Base-by-base conservation (phyloP, 2,329 filamentous ascomycete species). In the Macroventuria anomochaeta region DNA sequence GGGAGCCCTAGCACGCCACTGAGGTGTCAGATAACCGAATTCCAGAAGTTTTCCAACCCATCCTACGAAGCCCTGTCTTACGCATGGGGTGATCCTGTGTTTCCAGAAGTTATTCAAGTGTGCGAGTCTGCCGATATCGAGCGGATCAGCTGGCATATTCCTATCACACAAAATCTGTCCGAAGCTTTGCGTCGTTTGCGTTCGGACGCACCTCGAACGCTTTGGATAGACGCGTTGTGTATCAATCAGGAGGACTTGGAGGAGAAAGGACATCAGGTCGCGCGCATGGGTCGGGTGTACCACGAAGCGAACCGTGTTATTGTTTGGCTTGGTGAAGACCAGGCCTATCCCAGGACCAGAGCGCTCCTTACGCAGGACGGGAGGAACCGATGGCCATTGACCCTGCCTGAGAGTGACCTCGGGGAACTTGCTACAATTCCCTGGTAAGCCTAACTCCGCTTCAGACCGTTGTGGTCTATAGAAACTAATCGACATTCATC, bases 221-320 rank as follows among this genome's bases (percentile, higher is more conserved):
- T 61, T 1, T 63, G 61, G 58, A 26, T 58, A 29, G 61, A 63
- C 12, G 56, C 56, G 10, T 7, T 60, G 2, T 61, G 53, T n/a
- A 62, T 63, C 28, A 53, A 63, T n/a, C 61, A 63, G 21, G 28
- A 33, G 6, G 51, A 60, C 15, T 2, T 49, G 2, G 33, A 53
- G 20, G 61, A 63, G 43, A 55, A 50, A 12, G 44, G 34, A 5
- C 26, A 37, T 2, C 61, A 63, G 33, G 58, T 63, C 0, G 29
- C 36, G n/a, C 25, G 43, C 3, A 63, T 62, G 53, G 44, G 43
- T 10, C 42, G 40, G 8, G 46, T 59, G 6, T 62, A 54, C 36
- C 43, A 46, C 4, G 18, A 53, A 26, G 58, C 61, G 10, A 20
- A n/a, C 13, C 18, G 36, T 20, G 56, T 59, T 2, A 20, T 55